Conservation (phyloP, 192 early-diverging fungal species). For the Chytriomyces sp. region DNA sequence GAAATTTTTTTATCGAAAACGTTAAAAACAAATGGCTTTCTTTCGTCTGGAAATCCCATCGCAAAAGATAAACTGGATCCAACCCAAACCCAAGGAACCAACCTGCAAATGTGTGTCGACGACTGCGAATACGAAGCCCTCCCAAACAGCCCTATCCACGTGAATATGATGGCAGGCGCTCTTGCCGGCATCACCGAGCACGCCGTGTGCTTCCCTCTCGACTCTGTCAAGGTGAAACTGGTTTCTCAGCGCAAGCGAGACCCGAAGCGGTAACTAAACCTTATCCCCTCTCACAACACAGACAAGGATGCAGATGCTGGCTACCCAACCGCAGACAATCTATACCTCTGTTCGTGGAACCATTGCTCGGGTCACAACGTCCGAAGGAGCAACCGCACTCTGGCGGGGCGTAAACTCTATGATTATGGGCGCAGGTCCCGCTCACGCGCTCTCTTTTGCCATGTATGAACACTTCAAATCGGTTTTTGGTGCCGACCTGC, state of each 20-base stretch:
- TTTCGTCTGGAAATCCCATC: no score
- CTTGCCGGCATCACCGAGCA: slow-evolving; percentile 98
- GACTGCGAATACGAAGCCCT: slow-evolving; percentile 94
- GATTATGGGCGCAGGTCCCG: slow-evolving; percentile 90
- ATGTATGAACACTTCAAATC: slow-evolving; percentile 92
- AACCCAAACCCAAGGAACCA: background rate
- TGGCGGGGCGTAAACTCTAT: slow-evolving; percentile 95
- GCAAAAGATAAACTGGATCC: no score
- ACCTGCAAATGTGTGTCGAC: background rate
- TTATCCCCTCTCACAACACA: slow-evolving; percentile 40
- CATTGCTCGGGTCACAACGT: slow-evolving; percentile 69
- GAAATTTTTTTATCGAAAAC: no score
- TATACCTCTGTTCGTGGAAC: slow-evolving; percentile 77
- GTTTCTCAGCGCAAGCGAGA: no score
- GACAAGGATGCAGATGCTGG: slow-evolving; percentile 93
- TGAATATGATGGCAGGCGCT: slow-evolving; percentile 90
- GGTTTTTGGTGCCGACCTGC: slow-evolving; percentile 62
- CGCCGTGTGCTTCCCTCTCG: slow-evolving; percentile 92
- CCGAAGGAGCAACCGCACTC: slow-evolving; percentile 78
- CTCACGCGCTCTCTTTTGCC: slow-evolving; percentile 95
- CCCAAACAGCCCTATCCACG: slow-evolving; percentile 78
- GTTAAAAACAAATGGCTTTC: no score
- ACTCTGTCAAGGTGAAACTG: slow-evolving; percentile 81
- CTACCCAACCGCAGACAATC: slow-evolving; percentile 66
- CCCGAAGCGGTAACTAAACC: background rate